Evolutionary conservation across 768 basidiomycete species (phyloP).

Genomic region (Pluteus cervinus): DNA sequence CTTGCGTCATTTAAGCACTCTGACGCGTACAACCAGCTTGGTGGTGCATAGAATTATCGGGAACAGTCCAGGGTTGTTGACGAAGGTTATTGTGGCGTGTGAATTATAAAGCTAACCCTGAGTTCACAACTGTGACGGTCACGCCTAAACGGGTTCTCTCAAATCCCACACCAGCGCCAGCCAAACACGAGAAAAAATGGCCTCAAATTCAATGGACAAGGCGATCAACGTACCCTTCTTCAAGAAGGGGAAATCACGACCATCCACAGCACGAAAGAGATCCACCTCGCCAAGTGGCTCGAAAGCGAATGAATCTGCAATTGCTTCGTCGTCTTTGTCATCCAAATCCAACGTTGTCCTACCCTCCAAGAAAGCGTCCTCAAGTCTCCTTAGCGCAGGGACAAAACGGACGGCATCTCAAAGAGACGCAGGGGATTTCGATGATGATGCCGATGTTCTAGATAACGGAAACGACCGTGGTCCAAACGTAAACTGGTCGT

Average conservation of each 20-base stretch:
- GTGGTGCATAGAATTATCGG: no score
- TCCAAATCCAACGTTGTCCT: constrained; percentile 70
- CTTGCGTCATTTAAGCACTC: no score
- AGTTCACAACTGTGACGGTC: constrained; percentile 3
- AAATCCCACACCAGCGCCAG: constrained; percentile 2
- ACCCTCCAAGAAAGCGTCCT: constrained; percentile 60
- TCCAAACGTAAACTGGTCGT: constrained; percentile 74
- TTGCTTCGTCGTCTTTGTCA: constrained; percentile 28
- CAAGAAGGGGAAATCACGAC: constrained; percentile 74
- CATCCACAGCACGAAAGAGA: constrained; percentile 69
- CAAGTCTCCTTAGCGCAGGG: constrained; percentile 62
- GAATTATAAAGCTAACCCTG: no score
- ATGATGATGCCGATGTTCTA: constrained; percentile 40
- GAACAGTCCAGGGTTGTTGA: no score
- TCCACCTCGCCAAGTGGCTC: constrained; percentile 53
- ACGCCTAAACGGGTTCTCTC: constrained; percentile 6
- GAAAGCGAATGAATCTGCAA: constrained; percentile 17
- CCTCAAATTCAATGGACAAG: constrained; percentile 28
- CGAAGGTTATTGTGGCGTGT: no score
- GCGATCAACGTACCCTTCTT: constrained; percentile 74
- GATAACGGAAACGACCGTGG: constrained; percentile 58
- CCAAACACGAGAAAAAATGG: no score
- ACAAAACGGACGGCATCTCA: constrained; percentile 48
- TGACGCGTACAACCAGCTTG: no score
- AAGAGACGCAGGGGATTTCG: constrained; percentile 65